Evolutionary conservation across 2,329 filamentous ascomycete genomes (phyloP).

Genomic region (Teratosphaeriaceae sp.): DNA sequence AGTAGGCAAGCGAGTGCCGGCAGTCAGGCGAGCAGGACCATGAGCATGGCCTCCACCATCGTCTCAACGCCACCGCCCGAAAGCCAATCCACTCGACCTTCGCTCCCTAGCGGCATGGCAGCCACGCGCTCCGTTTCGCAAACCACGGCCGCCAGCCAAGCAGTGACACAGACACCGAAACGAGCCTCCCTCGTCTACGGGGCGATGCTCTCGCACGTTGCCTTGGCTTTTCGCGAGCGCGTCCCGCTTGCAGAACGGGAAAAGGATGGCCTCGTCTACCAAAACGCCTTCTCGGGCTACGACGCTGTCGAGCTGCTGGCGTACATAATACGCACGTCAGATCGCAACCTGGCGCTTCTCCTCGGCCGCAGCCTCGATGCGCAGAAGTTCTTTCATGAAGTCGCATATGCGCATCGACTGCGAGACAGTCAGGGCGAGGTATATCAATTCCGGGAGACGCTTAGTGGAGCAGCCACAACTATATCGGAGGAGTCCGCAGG

Average conservation of each 20-base stretch:
- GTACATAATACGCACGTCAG: conserved; percentile 95
- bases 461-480: no score
- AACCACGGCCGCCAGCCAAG: conserved; percentile 34
- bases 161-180: conserved; percentile 56
- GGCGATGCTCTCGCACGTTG: conserved; percentile 85
- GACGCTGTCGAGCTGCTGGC: conserved; percentile 94
- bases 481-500: no score
- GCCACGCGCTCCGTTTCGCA: conserved; percentile 34
- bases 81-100: not conserved
- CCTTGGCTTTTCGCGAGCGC: conserved; percentile 84
- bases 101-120: not conserved
- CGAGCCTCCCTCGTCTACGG: conserved; percentile 86
- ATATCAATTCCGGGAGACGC: conserved; percentile 90
- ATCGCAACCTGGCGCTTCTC: conserved; percentile 86
- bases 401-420: conserved; percentile 92
- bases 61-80: conserved; percentile 37
- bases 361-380: conserved; percentile 89
- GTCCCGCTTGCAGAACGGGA: conserved; percentile 80
- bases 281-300: conserved; percentile 91
- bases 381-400: conserved; percentile 98
- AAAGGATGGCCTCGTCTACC: conserved; percentile 96
- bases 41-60: conserved; percentile 89
- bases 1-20: conserved; percentile 21
- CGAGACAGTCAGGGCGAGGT: conserved; percentile 92
- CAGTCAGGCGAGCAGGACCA: conserved; percentile 55